These are phyloP conservation scores for Amylocystis lapponica DNA, from an alignment of 768 basidiomycete genomes.

Conservation along the genomic window DNA sequence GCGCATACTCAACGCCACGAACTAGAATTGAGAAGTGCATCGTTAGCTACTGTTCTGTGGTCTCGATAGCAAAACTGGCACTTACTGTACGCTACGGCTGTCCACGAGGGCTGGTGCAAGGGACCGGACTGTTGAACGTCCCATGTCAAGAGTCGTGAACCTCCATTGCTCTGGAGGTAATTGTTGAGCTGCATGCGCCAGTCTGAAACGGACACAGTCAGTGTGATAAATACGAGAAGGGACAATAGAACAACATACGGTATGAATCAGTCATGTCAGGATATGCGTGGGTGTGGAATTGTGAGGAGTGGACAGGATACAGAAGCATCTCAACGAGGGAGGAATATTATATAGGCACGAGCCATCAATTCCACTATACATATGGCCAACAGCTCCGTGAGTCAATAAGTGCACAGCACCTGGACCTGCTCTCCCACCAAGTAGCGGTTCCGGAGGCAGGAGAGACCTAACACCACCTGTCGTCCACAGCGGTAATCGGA, in stretches of 20 bases:
- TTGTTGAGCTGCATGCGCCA: constrained; percentile 28
- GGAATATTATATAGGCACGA: constrained; percentile 6
- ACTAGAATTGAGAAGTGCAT: constrained; percentile 11
- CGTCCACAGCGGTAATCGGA: no score
- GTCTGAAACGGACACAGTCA: constrained; percentile 13
- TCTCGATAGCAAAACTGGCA: neutral
- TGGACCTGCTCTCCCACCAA: constrained; percentile 5
- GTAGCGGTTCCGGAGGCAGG: no score
- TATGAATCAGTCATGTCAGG: constrained; percentile 1
- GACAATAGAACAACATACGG: constrained; percentile 10
- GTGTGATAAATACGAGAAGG: neutral
- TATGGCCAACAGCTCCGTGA: constrained; percentile 7
- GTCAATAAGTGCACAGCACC: constrained; percentile 18
- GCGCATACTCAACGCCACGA: constrained; percentile 21
- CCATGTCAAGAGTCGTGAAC: constrained; percentile 18
- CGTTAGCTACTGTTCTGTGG: neutral
- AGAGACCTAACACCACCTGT: no score
- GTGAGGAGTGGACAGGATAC: neutral
- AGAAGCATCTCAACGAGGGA: constrained; percentile 3
- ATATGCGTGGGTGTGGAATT: neutral
- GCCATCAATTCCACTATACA: constrained; percentile 1
- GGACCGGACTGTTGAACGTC: constrained; percentile 18
- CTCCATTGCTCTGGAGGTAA: constrained; percentile 24
- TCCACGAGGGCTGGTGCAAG: constrained; percentile 22
- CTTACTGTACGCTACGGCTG: constrained; percentile 23